These are phyloP conservation scores for Pythium rhizo-oryzae DNA, from an alignment of 352 stramenopile species.

Conservation along the genomic window DNA sequence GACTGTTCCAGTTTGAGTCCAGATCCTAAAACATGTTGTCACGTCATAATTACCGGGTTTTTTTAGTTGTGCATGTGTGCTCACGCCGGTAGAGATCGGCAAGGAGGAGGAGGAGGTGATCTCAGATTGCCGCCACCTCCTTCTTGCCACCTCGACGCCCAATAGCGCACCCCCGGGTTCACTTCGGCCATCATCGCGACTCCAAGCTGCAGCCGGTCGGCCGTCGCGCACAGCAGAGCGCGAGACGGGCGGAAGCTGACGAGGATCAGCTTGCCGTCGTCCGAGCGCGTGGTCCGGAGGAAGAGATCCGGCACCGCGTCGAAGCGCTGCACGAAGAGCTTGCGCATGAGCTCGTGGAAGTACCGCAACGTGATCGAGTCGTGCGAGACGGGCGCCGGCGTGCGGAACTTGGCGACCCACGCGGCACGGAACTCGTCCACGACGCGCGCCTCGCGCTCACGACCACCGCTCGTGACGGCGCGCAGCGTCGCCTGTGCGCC, in stretches of 20 bases:
- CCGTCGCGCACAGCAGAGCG: conserved; percentile 45
- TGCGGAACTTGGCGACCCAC: conserved; percentile 77
- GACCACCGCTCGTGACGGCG: conserved; percentile 48
- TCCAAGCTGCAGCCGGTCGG: conserved; percentile 44
- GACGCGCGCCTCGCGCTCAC: conserved; percentile 41
- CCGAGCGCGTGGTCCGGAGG: conserved; percentile 33
- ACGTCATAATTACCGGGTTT: too few relatives aligned
- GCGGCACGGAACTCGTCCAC: conserved; percentile 53
- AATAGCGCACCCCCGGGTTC: conserved; percentile 46
- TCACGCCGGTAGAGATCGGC: too few relatives aligned
- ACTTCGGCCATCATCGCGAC: conserved; percentile 55
- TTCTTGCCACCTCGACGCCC: too few relatives aligned
- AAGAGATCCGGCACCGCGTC: conserved; percentile 49
- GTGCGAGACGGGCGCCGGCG: conserved; percentile 35
- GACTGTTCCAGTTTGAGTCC: too few relatives aligned
- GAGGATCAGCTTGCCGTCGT: conserved; percentile 35
- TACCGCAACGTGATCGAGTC: conserved; percentile 57
- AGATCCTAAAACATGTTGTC: too few relatives aligned
- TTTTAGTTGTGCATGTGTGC: too few relatives aligned
- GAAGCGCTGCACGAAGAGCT: conserved; percentile 72
- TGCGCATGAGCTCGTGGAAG: conserved; percentile 69
- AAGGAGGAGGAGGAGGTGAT: too few relatives aligned
- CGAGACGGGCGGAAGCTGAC: conserved; percentile 57
- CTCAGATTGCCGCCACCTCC: too few relatives aligned
- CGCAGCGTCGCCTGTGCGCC: conserved; percentile 56